Percentiles rank a stretch among this genome's conserved stretches.
Evolutionary conservation across 495 filamentous ascomycete genomes (phyloP).

Genomic region (Penicillium ucsense): DNA sequence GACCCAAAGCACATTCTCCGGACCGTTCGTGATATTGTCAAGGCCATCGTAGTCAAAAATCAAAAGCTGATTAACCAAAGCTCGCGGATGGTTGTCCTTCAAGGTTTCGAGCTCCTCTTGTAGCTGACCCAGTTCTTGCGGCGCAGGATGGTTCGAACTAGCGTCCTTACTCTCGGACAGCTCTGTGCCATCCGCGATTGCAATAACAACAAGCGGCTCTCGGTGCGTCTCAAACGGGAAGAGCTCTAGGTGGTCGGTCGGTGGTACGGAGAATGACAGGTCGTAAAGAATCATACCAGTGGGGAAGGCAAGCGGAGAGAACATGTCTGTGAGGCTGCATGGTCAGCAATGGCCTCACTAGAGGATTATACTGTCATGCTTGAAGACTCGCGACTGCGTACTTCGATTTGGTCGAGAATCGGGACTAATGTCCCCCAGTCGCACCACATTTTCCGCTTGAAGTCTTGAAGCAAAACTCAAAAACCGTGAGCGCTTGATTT

Average conservation of each 20-base stretch:
- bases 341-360: slow-evolving; percentile 17
- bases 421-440: slow-evolving; percentile 82
- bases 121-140: slow-evolving; percentile 49
- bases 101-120: slow-evolving; percentile 49
- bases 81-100: slow-evolving; percentile 58
- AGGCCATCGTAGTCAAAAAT: slow-evolving; percentile 60
- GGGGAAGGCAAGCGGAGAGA: slow-evolving; percentile 88
- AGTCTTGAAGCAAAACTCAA: slow-evolving; percentile 67
- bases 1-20: slow-evolving; percentile 53
- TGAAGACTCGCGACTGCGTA: slow-evolving; percentile 33
- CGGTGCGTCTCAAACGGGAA: slow-evolving; percentile 80
- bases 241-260: slow-evolving; percentile 64
- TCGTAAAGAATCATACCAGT: slow-evolving; percentile 85
- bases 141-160: slow-evolving; percentile 19
- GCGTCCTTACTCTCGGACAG: slow-evolving; percentile 31
- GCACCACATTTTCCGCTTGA: slow-evolving; percentile 70
- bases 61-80: slow-evolving; percentile 66
- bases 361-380: no score
- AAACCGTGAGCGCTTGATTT: slow-evolving; percentile 75
- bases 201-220: slow-evolving; percentile 70
- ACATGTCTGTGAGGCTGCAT: slow-evolving; percentile 59
- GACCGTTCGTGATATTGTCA: slow-evolving; percentile 30
- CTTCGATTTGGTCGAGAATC: slow-evolving; percentile 81
- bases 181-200: slow-evolving; percentile 64
- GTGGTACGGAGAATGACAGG: slow-evolving; percentile 67